These are phyloP conservation scores for Gentiana straminea DNA, from an alignment of 257 asterid species.

Conservation along the genomic window DNA sequence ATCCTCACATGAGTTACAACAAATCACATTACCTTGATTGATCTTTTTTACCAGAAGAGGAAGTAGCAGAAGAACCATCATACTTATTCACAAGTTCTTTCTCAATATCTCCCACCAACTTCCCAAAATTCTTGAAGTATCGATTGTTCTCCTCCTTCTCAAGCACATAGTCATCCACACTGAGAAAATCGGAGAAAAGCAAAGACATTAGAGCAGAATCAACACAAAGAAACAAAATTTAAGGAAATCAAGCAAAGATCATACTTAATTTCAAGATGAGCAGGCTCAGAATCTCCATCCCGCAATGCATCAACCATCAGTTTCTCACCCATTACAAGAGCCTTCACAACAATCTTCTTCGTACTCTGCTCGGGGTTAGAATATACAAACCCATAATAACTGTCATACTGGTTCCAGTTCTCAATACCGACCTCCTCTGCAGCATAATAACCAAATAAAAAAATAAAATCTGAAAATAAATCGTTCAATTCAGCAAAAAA, in stretches of 20 bases:
- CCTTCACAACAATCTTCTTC: constrained; percentile 56
- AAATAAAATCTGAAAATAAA: not conserved
- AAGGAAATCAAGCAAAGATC: constrained; percentile 5
- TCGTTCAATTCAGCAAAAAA: not conserved
- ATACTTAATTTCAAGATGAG: constrained; percentile 55
- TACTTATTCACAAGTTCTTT: constrained; percentile 30
- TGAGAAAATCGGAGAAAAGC: constrained; percentile 9
- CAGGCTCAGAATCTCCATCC: constrained; percentile 50
- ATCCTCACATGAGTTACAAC: no score
- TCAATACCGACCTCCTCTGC: constrained; percentile 73
- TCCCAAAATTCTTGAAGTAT: constrained; percentile 53
- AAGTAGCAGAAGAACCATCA: constrained; percentile 21
- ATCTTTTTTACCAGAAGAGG: constrained; percentile 14
- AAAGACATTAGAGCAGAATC: not conserved
- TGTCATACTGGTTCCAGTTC: constrained; percentile 58
- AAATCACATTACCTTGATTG: constrained; percentile 18
- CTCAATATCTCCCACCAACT: constrained; percentile 38
- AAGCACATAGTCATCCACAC: constrained; percentile 42
- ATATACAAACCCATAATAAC: constrained; percentile 53
- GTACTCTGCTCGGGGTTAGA: constrained; percentile 51
- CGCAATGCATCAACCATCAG: constrained; percentile 54
- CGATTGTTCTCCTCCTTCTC: constrained; percentile 36
- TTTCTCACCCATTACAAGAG: constrained; percentile 56
- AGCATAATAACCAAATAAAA: not conserved
- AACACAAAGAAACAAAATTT: not conserved